A percentile compares a stretch with the other conserved stretches of the same genome.
Conservation (phyloP, 208 protist genomes). For the Crithidia acanthocephali region DNA sequence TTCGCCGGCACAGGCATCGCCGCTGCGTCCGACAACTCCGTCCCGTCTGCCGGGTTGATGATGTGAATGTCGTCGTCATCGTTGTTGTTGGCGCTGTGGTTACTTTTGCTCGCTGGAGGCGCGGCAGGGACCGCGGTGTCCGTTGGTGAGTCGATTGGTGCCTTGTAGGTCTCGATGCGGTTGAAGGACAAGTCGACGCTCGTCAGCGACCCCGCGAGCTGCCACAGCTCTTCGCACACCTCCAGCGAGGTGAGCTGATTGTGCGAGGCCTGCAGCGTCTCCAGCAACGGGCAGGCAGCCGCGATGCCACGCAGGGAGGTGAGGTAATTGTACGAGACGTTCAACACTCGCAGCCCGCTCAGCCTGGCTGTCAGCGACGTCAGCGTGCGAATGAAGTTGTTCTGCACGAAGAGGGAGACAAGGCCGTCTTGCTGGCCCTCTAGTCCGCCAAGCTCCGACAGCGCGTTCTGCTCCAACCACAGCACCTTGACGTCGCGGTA, state of each 20-base stretch:
- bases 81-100: too few species aligned
- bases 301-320: constrained; percentile 68
- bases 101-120: background rate
- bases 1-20: background rate
- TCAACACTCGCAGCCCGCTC: constrained; percentile 83
- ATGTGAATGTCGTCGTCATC: constrained; percentile 45
- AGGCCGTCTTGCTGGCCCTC: constrained; percentile 62
- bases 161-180: constrained; percentile 55
- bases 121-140: background rate
- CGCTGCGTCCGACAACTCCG: background rate
- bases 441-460: constrained; percentile 84
- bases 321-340: constrained; percentile 78
- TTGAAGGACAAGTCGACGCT: constrained; percentile 95
- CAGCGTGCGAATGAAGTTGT: constrained; percentile 91
- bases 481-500: constrained; percentile 92
- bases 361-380: constrained; percentile 44
- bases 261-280: constrained; percentile 74
- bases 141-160: constrained; percentile 8
- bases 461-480: constrained; percentile 95
- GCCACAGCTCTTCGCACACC: constrained; percentile 75
- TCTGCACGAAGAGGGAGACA: constrained; percentile 93
- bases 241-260: constrained; percentile 80
- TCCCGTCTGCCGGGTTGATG: constrained; percentile 29
- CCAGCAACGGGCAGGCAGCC: constrained; percentile 52
- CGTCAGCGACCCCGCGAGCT: constrained; percentile 67